Percentiles rank a stretch among this genome's conserved stretches.
phyloP scores from a whole-genome alignment of 2,329 filamentous ascomycete genomes.

The Colletotrichum magnum region DNA sequence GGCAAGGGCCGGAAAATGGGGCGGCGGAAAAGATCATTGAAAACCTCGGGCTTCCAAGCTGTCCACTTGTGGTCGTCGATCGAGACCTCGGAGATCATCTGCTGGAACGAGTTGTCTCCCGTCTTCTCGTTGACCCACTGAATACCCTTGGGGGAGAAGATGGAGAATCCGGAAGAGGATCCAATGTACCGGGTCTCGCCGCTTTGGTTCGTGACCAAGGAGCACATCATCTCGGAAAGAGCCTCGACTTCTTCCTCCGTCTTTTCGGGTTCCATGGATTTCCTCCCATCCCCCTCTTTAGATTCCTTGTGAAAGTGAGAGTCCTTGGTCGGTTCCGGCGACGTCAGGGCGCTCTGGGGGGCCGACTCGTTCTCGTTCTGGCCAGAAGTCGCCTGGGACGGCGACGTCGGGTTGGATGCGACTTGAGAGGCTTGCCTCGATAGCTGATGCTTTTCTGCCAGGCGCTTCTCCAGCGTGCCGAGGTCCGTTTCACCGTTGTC shows the following conservation, averaged over 20 bases:
- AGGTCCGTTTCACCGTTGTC: slow-evolving; percentile 89
- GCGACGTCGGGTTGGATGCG: slow-evolving; percentile 66
- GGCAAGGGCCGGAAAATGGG: slow-evolving; percentile 88
- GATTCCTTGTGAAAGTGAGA: slow-evolving; percentile 51
- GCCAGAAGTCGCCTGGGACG: slow-evolving; percentile 61
- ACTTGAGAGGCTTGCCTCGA: slow-evolving; percentile 65
- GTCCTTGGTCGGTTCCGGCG: slow-evolving; percentile 63
- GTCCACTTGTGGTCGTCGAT: slow-evolving; percentile 96
- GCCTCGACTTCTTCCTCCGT: slow-evolving; percentile 83
- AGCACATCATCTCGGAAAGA: slow-evolving; percentile 99
- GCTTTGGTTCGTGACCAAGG: slow-evolving; percentile 92
- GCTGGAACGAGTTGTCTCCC: slow-evolving; percentile 93
- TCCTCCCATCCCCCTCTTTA: slow-evolving; percentile 52
- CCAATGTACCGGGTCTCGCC: slow-evolving; percentile 98
- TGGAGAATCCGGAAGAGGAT: slow-evolving; percentile 97
- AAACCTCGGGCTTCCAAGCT: slow-evolving; percentile 98
- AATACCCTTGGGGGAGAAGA: slow-evolving; percentile 98
- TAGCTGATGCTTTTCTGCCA: slow-evolving; percentile 69
- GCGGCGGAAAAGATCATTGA: slow-evolving; percentile 90
- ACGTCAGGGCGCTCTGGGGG: slow-evolving; percentile 68
- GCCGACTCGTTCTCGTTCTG: slow-evolving; percentile 61
- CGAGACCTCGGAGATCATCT: slow-evolving; percentile 93
- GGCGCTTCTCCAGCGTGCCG: slow-evolving; percentile 85
- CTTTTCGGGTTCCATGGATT: slow-evolving; percentile 59
- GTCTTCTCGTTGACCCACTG: slow-evolving; percentile 99